Evolutionary conservation across 768 basidiomycete species (phyloP), one percentile per base, ranked within the genome.

Genomic region (Tubosaeta sp.): DNA sequence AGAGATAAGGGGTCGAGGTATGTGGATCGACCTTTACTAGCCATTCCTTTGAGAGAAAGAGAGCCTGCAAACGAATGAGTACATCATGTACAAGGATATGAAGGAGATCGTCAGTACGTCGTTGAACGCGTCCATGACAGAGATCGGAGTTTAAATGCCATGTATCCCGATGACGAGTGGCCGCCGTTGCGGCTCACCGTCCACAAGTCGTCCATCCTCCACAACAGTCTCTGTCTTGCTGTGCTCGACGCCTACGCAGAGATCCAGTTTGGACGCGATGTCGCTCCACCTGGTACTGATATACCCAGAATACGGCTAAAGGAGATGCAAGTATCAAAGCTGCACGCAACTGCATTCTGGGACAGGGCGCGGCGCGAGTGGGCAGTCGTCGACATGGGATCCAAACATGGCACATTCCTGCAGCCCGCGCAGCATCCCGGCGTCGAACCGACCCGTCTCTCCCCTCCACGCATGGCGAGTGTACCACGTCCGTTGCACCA

Each of bases 341-440:
- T 86, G 48, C 91, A 93, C 61, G 85, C 88, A 9, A 87, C 84
- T 3, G 72, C 79, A 1, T 92, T 80, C 62, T 90, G 84, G 84
- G 84, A 90, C 63, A 70, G 71, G 32, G 65, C 67, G 27, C 74
- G 79, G 50, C 65, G 69, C 13, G 78, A 80, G 52, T 92, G 89
- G 89, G 77, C 79, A 3, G 71, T 88, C 29, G 88, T 91, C 10
- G 91, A 93, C 64, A 88, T 88, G 84, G 91, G 88, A 10, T 88
- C 86, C 48, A 86, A 83, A 66, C 91, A 93, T 57, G 91, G 91
- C 4, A 91, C 90, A 1, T 91, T 84, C 64, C 50, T 88, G n/a
- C 59, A 64, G 17, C 50, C 55, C 27, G 57, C 62, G 17, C 63
- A 25, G 33, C 61, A 47, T n/a, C 50, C 50, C 17, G 56, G 54